Evolutionary conservation across 163 green algal species (phyloP).

Genomic region (Picocystis sp.): DNA sequence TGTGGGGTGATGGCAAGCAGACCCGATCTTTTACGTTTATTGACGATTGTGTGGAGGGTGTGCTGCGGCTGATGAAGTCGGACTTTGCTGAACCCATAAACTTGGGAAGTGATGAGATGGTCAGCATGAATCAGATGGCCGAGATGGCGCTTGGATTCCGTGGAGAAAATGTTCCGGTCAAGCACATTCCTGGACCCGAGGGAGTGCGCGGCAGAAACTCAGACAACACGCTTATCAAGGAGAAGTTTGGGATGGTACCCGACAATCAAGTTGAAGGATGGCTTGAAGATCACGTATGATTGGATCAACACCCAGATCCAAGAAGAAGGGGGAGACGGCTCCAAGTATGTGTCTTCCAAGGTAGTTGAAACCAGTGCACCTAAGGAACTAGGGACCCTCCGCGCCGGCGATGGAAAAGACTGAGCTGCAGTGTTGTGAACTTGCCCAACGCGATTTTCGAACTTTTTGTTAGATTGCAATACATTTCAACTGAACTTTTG

Average conservation of each 20-base stretch:
- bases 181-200: constrained; percentile 98
- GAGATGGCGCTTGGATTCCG: constrained; percentile 64
- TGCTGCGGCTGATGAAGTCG: constrained; percentile 73
- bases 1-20: constrained; percentile 99
- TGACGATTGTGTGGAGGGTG: constrained; percentile 98
- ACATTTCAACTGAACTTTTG: no score
- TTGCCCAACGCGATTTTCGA: no score
- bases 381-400: constrained; percentile 68
- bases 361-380: constrained; percentile 71
- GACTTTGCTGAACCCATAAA: constrained; percentile 95
- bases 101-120: constrained; percentile 88
- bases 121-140: constrained; percentile 99
- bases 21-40: constrained; percentile 99
- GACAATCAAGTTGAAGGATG: constrained; percentile 64
- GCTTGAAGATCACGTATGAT: constrained; percentile 55
- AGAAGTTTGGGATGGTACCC: constrained; percentile 97
- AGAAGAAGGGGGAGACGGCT: constrained; percentile 31
- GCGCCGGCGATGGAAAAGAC: constrained; percentile 73
- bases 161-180: constrained; percentile 63
- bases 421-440: no score
- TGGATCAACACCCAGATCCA: constrained; percentile 84
- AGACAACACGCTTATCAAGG: constrained; percentile 70
- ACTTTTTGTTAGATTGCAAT: no score
- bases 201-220: constrained; percentile 94
- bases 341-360: constrained; percentile 52